Base-by-base conservation (phyloP, 2,329 filamentous ascomycete genomes). In the Westerdykella aurantiaca region DNA sequence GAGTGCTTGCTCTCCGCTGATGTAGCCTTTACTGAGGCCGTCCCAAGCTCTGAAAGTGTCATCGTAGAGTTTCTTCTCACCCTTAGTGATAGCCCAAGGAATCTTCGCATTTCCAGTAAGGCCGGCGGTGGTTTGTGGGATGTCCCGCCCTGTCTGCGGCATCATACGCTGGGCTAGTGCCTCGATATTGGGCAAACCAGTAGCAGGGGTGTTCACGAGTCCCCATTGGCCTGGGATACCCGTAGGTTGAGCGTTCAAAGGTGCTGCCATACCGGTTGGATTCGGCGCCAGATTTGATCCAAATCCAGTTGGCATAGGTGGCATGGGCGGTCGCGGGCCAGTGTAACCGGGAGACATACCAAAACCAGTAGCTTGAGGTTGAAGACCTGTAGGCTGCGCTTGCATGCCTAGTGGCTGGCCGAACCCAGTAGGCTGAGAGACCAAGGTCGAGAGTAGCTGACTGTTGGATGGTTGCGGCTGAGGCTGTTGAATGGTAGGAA, bases 1-100 rank as follows among this genome's bases (percentile, higher is more conserved):
- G 61, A 97, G 93, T 12, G 93, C 91, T 56, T 93, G 88, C 55
- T 87, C 86, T 41, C 93, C 93, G 38, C 83, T 86, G 61, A 98
- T 94, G 59, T 84, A 95, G 0, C 93, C 93, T 68, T 94, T 96
- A 50, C 83, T 81, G 51, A 98, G 81, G 2, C 93, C 93, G 70
- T 98, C 93, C 93, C 93, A 98, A 5, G 90, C 90, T 52, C 83
- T 86, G 75, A 98, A 98, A 29, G 97, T 80, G 47, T 88, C 80
- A 68, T 98, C 93, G 56, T 98, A 98, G 50, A 94, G 85, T 48
- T 86, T 91, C 76, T 98, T 98, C 69, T 98, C 93, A 51, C 96
- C 90, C 67, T 98, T 98, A 4, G 93, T 98, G 47, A 98, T 93
- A 13, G 93, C 90, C 93, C 93, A 98, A 0, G 93, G 93, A 60